These are phyloP conservation scores for Blastobotrys terrestris DNA, from an alignment of 805 yeast genomes.

Conservation along the genomic window DNA sequence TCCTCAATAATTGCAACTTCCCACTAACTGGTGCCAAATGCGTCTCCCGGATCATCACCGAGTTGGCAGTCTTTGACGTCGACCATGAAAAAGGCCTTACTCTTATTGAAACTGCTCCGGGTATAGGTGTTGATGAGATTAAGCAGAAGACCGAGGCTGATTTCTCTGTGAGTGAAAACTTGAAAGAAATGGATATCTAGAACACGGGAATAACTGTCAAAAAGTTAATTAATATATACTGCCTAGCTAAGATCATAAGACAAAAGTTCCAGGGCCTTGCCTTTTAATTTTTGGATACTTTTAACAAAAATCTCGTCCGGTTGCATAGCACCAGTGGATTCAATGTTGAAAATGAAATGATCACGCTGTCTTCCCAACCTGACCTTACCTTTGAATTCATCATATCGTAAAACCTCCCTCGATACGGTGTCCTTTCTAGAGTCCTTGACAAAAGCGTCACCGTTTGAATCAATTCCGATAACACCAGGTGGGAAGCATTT, in stretches of 20 bases:
- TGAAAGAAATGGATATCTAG: slow-evolving; percentile 8
- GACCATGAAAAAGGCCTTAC: slow-evolving; percentile 35
- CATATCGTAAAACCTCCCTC: slow-evolving; percentile 91
- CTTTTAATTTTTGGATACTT: slow-evolving; percentile 75
- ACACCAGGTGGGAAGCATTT: slow-evolving; percentile 93
- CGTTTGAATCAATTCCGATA: slow-evolving; percentile 60
- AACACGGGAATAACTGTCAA: no score
- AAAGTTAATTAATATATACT: background rate
- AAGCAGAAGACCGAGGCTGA: slow-evolving; percentile 37
- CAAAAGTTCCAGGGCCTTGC: slow-evolving; percentile 42
- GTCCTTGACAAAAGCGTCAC: slow-evolving; percentile 75
- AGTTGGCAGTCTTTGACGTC: slow-evolving; percentile 43
- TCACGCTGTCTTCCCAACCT: slow-evolving; percentile 86
- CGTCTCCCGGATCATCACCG: slow-evolving; percentile 42
- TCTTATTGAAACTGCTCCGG: slow-evolving; percentile 39
- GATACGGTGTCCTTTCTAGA: slow-evolving; percentile 95
- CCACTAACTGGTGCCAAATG: slow-evolving; percentile 44
- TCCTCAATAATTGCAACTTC: slow-evolving; percentile 38
- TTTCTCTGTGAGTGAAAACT: slow-evolving; percentile 28
- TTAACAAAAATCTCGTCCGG: slow-evolving; percentile 95
- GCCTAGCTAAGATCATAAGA: slow-evolving; percentile 14
- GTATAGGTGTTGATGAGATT: slow-evolving; percentile 37
- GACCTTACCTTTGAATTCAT: slow-evolving; percentile 82
- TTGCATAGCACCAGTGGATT: slow-evolving; percentile 93
- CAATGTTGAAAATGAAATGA: slow-evolving; percentile 91